Conservation (phyloP, 352 stramenopile species). For the Phytophthora tentaculata region DNA sequence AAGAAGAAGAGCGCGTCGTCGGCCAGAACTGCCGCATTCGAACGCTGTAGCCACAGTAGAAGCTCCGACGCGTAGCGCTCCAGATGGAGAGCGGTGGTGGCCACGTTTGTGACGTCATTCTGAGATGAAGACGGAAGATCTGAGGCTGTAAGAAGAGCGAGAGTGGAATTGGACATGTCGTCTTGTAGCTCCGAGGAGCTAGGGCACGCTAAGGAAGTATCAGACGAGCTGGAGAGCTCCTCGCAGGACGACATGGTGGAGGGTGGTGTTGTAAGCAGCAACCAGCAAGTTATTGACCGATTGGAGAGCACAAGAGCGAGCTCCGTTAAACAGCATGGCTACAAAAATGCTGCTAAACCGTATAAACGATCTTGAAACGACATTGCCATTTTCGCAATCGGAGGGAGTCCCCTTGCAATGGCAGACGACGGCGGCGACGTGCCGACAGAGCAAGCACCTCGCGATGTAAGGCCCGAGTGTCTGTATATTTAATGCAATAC, state of each 20-base stretch:
- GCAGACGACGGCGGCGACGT: constrained; percentile 27
- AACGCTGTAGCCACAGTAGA: constrained; percentile 52
- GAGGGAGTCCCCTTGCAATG: too few species aligned
- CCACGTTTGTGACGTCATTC: constrained; percentile 17
- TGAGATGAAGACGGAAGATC: constrained; percentile 30
- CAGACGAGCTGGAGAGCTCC: constrained; percentile 20
- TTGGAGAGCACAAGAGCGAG: constrained; percentile 21
- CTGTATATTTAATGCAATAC: not conserved
- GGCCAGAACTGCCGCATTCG: constrained; percentile 33
- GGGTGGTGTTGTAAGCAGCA: not conserved
- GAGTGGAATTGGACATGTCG: constrained; percentile 24
- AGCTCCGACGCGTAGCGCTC: constrained; percentile 59
- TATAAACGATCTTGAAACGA: constrained; percentile 37
- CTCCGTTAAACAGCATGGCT: constrained; percentile 18
- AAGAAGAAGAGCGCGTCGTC: constrained; percentile 79
- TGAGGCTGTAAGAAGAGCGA: constrained; percentile 28
- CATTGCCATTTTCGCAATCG: constrained; percentile 11
- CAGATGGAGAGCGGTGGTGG: constrained; percentile 44
- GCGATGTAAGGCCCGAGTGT: constrained; percentile 12
- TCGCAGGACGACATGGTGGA: constrained; percentile 32
- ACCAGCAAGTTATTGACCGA: constrained; percentile 6
- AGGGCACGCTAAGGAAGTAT: constrained; percentile 10
- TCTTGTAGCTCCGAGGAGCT: constrained; percentile 28
- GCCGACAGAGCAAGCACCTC: constrained; percentile 21
- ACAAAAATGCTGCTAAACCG: constrained; percentile 16